Evolutionary conservation across 768 basidiomycete species (phyloP), one percentile per base, ranked within the genome.

Genomic region (Xerocomus brunneocitrinus): DNA sequence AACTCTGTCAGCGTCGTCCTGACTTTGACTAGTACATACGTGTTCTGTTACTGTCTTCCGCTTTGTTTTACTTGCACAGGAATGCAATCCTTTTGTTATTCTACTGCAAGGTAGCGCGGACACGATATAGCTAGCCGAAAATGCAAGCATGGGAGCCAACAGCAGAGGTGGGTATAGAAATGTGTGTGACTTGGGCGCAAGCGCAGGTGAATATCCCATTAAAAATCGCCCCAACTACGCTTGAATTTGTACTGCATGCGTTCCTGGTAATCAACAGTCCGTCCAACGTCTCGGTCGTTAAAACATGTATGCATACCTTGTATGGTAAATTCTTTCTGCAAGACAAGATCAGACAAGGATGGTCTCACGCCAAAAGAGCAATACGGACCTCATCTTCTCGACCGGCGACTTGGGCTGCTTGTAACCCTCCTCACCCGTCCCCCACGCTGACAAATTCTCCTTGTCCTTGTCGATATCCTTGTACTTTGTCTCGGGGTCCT

Each of bases 231-330:
- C 89, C 90, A 93, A 60, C 74, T 89, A 53, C 88, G 81, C 48
- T 84, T 82, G 81, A 93, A 91, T 72, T 92, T 93, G 71, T 91
- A 92, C 90, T 92, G 82, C 71, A 87, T 77, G 41, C 79, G 80
- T 55, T 72, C 74, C 81, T 83, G 59, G 43, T 27, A 30, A 69
- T 86, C 61, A 89, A 78, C 62, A 61, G 70, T 69, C 69, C 48
- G 51, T 60, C 54, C 72, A 48, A 16, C 64, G 54, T 50, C 52
- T 41, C 54, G 45, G 47, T 43, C 51, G 32, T 43, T 57, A 7
- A 25, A 9, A 34, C 32, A 12, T 4, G 32, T 12, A 12, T 34
- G 32, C 32, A n/a, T n/a, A n/a, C n/a, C n/a, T n/a, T n/a, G n/a
- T n/a, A n/a, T n/a, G n/a, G n/a, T n/a, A n/a, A n/a, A n/a, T n/a